Conservation (phyloP, 805 yeast genomes). For the Candida boleticola region DNA sequence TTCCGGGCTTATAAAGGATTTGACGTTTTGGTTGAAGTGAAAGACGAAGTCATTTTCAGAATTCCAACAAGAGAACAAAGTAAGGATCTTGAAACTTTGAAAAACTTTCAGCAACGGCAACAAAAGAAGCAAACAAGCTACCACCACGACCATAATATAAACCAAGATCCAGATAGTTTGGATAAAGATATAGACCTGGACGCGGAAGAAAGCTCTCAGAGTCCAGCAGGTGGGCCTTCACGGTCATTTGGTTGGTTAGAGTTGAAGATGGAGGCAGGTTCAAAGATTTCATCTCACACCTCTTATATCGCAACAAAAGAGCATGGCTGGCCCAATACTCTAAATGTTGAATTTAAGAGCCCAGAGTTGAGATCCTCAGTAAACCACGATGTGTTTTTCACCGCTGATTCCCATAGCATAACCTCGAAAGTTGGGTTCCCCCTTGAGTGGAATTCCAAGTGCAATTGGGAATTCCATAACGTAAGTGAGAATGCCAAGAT, state of each 20-base stretch:
- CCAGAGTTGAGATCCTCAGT: constrained; percentile 79
- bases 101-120: neutral
- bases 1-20: constrained; percentile 57
- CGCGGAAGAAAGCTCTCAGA: constrained; percentile 1
- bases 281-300: constrained; percentile 45
- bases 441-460: constrained; percentile 76
- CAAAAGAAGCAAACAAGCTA: constrained; percentile 3
- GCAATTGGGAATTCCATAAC: constrained; percentile 63
- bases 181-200: neutral
- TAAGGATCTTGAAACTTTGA: constrained; percentile 50
- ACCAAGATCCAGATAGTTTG: constrained; percentile 7
- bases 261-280: constrained; percentile 52
- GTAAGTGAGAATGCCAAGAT: constrained; percentile 51
- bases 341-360: constrained; percentile 44
- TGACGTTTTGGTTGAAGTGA: constrained; percentile 51
- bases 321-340: constrained; percentile 54
- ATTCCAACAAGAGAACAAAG: constrained; percentile 84
- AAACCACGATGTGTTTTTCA: constrained; percentile 77
- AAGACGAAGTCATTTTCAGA: constrained; percentile 66
- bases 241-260: constrained; percentile 95
- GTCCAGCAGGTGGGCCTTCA: constrained; percentile 13
- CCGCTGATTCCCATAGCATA: constrained; percentile 56
- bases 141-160: constrained; percentile 5
- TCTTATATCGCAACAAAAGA: constrained; percentile 51
- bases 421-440: constrained; percentile 67